Conservation (phyloP, 176 grass and related monocot species). For the Elymus sibiricus region DNA sequence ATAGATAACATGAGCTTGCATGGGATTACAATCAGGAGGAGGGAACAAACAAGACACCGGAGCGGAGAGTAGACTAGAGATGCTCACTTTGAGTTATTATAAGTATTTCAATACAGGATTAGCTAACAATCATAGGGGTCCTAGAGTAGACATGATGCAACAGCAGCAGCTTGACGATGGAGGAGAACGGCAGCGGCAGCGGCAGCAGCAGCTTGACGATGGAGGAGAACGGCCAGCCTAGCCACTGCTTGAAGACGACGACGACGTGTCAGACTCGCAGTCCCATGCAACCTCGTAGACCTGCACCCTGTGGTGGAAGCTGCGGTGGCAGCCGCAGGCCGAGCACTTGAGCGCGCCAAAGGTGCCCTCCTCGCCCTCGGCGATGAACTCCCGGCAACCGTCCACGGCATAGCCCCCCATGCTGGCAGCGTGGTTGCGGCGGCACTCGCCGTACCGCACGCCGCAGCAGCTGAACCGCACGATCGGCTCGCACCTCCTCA, state of each 20-base stretch:
- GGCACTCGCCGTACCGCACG: slow-evolving; percentile 72
- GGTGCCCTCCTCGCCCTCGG: slow-evolving; percentile 58
- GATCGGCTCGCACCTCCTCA: slow-evolving; percentile 44
- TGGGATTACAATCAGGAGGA: slow-evolving; percentile 18
- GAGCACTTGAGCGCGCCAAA: slow-evolving; percentile 59
- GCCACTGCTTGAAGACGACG: slow-evolving; percentile 16
- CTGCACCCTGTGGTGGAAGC: slow-evolving; percentile 86
- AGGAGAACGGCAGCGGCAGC: not conserved
- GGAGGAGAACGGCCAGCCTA: not conserved
- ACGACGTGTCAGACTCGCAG: slow-evolving; percentile 27
- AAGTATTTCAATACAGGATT: slow-evolving; percentile 1
- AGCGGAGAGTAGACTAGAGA: not conserved
- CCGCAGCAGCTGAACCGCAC: slow-evolving; percentile 48
- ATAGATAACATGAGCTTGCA: not conserved
- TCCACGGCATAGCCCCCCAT: slow-evolving; percentile 69
- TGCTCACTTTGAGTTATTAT: not conserved
- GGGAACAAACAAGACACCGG: not conserved
- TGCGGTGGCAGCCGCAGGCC: slow-evolving; percentile 80
- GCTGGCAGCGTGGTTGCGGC: slow-evolving; percentile 73
- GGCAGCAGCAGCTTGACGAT: not conserved
- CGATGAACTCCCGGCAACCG: slow-evolving; percentile 78
- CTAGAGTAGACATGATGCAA: slow-evolving; percentile 2
- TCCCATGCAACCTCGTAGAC: slow-evolving; percentile 62
- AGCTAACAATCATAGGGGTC: slow-evolving; percentile 25
- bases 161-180: not conserved